Percentiles rank a stretch among this genome's conserved stretches.
Evolutionary conservation across 164 flowering plant genomes (phyloP).

Genomic region (Berberis vulgaris): DNA sequence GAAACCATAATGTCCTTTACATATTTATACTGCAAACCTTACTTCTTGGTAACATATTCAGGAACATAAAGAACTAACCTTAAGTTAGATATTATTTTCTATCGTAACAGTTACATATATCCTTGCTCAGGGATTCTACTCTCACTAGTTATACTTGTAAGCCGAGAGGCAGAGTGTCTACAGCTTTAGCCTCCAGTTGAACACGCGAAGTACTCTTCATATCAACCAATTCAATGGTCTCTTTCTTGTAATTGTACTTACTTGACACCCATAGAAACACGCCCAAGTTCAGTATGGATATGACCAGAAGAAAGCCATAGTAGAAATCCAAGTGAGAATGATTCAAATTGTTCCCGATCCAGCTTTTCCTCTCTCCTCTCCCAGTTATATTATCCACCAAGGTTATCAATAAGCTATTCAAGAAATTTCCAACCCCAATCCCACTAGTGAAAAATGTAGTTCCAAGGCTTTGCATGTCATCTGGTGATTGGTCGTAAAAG

Average conservation of each 20-base stretch:
- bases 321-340: constrained; percentile 26
- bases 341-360: constrained; percentile 22
- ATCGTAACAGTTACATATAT: not conserved
- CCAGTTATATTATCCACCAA: constrained; percentile 10
- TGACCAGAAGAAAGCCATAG: constrained; percentile 37
- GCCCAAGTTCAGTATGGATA: constrained; percentile 39
- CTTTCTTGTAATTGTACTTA: constrained; percentile 60
- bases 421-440: constrained; percentile 21
- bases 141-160: not conserved
- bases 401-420: constrained; percentile 18
- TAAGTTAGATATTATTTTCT: not conserved
- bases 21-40: too few species aligned
- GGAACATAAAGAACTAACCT: too few species aligned
- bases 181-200: constrained; percentile 2
- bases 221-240: constrained; percentile 23
- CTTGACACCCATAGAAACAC: constrained; percentile 58
- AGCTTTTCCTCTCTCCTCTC: constrained; percentile 13
- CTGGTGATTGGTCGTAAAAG: constrained; percentile 25
- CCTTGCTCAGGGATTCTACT: not conserved
- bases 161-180: not conserved
- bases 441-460: constrained; percentile 15
- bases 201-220: not conserved
- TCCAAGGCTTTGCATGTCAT: constrained; percentile 24
- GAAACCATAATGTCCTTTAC: too few species aligned
- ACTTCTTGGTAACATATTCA: too few species aligned